Evolutionary conservation across 805 yeast species (phyloP).

Genomic region (Candida easanensis): DNA sequence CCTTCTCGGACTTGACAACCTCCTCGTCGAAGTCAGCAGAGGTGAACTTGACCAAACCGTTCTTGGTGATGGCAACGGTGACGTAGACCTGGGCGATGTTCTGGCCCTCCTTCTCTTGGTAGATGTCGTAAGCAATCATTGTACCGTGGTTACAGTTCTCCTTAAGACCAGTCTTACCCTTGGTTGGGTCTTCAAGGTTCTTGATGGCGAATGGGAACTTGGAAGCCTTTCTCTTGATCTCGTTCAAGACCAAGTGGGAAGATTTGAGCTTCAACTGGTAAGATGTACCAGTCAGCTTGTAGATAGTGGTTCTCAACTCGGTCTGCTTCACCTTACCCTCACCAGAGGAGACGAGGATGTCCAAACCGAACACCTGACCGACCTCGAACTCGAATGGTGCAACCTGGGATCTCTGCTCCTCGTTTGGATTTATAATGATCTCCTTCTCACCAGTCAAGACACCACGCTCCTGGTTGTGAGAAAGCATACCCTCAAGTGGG

Average conservation of each 20-base stretch:
- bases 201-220: conserved; percentile 70
- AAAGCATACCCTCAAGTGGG: conserved; percentile 74
- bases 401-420: conserved; percentile 59
- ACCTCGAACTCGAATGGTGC: conserved; percentile 66
- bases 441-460: conserved; percentile 73
- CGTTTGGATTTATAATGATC: conserved; percentile 71
- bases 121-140: conserved; percentile 64
- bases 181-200: conserved; percentile 64
- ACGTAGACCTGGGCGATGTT: conserved; percentile 69
- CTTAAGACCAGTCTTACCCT: conserved; percentile 69
- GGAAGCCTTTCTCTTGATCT: conserved; percentile 62
- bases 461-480: conserved; percentile 67
- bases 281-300: conserved; percentile 66
- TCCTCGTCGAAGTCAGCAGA: conserved; percentile 48
- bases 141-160: conserved; percentile 70
- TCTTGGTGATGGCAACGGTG: conserved; percentile 72
- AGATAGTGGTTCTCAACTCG: conserved; percentile 63
- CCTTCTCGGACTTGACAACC: conserved; percentile 54
- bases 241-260: conserved; percentile 63
- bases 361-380: conserved; percentile 76
- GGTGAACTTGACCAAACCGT: conserved; percentile 66
- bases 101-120: conserved; percentile 64
- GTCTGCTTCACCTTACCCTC: conserved; percentile 65
- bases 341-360: conserved; percentile 59
- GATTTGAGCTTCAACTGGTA: conserved; percentile 71